Base-by-base conservation (phyloP, 805 yeast genomes). In the Candida loeiensis region DNA sequence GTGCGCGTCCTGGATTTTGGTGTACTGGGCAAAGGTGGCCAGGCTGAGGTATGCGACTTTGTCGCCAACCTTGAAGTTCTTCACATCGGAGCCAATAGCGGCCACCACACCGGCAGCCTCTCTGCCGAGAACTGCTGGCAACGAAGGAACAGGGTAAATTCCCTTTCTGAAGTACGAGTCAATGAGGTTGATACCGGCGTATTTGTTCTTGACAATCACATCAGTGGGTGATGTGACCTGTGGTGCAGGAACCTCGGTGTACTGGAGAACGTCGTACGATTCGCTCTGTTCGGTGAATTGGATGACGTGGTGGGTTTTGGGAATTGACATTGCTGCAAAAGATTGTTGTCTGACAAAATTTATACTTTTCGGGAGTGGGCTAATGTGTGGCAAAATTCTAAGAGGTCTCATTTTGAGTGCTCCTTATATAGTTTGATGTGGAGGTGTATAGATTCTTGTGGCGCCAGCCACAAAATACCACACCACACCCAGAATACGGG, bases 141-240 rank as follows among this genome's bases (percentile, higher is more conserved):
- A 46, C 35, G 63, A 56, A 20, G 63, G 53, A 11, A 69, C 53
- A 6, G 86, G 84, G 54, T 90, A 90, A 4, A 83, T 53, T 4
- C 96, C 96, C 37, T 66, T 74, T 55, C 96, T 76, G 67, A 85
- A 86, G 63, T 89, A 90, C 3, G 79, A 69, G 53, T 90, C 97
- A 48, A 88, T 83, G 66, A 76, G 85, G 52, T 88, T 88, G 53
- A 88, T 66, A 24, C 98, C 98, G 9, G 89, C 73, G 50, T 76
- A 88, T 40, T 67, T 71, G 69, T 84, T 85, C 61, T 83, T 82
- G 55, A 90, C 70, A 35, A 90, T 66, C 8, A 90, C 56, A 45
- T 87, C 86, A 20, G 46, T 43, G 38, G 72, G 68, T 3, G 67
- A 71, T 4, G 63, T 56, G 38, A 82, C 68, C 32, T 63, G 56